Conservation (phyloP, 179 eudicot species). For the Spinacia oleracea region DNA sequence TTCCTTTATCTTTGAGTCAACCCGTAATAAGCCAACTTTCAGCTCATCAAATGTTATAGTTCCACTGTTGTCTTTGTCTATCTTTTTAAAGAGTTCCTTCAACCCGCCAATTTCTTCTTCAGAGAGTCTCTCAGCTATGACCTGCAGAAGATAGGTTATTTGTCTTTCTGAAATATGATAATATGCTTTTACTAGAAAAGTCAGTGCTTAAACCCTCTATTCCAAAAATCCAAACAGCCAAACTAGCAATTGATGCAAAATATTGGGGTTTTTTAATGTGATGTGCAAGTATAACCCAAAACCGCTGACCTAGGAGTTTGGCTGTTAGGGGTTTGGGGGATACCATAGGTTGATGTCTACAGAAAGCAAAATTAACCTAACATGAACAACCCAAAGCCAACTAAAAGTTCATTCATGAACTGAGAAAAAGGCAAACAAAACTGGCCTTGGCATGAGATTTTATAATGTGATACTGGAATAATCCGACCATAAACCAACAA, state of each 20-base stretch:
- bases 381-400: background rate
- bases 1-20: slow-evolving; percentile 75
- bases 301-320: too few relatives aligned
- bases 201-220: background rate
- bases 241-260: background rate
- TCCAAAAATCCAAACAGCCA: background rate
- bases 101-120: slow-evolving; percentile 90
- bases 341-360: too few relatives aligned
- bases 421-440: background rate
- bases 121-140: slow-evolving; percentile 77
- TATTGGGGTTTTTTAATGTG: background rate
- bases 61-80: slow-evolving; percentile 76
- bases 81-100: slow-evolving; percentile 72
- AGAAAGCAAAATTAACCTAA: background rate
- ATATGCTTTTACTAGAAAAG: background rate
- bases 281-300: background rate
- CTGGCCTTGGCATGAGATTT: background rate
- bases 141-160: slow-evolving; percentile 40
- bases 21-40: slow-evolving; percentile 59
- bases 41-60: slow-evolving; percentile 77
- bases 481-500: background rate
- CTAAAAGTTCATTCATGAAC: background rate
- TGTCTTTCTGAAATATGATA: background rate
- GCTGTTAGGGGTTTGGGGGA: too few relatives aligned
- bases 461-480: background rate